Evolutionary conservation across 1,284 basidiomycete genomes (phyloP), one percentile per base, ranked within the genome.

Genomic region (Ustilago curta): DNA sequence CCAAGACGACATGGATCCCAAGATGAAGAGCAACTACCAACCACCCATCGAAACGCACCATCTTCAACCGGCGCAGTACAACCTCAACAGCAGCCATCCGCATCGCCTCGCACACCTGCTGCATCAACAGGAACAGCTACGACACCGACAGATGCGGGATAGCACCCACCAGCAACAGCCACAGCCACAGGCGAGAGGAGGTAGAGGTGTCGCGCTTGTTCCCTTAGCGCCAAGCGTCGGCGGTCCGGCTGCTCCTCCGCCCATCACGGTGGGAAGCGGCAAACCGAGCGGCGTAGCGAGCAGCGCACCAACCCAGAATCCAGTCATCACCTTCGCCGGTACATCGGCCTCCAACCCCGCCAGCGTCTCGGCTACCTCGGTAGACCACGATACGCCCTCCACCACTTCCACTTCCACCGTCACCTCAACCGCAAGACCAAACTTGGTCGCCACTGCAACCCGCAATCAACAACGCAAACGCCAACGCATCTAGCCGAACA

Each of bases 1-100:
- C 8, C 87, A 88, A 77, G 88, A 89, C 78, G 87, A 88, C 57
- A 85, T 87, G 54, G 86, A 86, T 78, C 80, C 81, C 2, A 86
- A 87, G 59, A 86, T 82, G 80, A 66, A 62, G 58, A 56, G 54
- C 62, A 60, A 59, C 54, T 74, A 66, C 18, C 43, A 52, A 16
- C 71, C 71, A 4, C 66, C 71, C 2, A 74, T 74, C 40, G 66
- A 74, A 8, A 43, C 43, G 18, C 66, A 74, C 37, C 71, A 74
- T 31, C 5, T 69, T 19, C 53, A 52, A 19, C 45, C 56, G 35
- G 42, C 35, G 27, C 59, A 59, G 52, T 48, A 37, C 42, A 59
- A 57, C 14, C 42, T 70, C 16, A 64, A 70, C 25, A 37, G 47
- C 19, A 52, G 53, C 9, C 61, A 64, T 21, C 68, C 61, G 25